Conservation (phyloP, 441 rosid genomes). For the Euphorbia celastroides region DNA sequence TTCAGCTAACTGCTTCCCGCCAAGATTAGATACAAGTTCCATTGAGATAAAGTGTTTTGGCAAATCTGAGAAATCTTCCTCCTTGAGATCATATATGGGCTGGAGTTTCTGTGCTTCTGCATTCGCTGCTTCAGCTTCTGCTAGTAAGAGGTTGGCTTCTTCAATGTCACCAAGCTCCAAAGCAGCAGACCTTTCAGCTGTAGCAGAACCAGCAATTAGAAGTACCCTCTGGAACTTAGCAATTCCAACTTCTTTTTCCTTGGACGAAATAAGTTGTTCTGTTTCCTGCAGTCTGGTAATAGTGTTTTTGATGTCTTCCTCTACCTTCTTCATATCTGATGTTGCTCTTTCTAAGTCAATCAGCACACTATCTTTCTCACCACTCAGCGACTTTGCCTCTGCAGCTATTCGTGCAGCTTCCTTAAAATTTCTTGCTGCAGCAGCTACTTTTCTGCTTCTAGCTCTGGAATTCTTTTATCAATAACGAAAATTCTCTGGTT, state of each 20-base stretch:
- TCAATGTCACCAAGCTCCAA: slow-evolving; percentile 57
- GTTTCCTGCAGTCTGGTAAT: slow-evolving; percentile 50
- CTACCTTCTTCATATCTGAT: slow-evolving; percentile 45
- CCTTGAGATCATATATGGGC: slow-evolving; percentile 40
- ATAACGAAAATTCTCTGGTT: slow-evolving; percentile 66
- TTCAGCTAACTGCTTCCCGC: slow-evolving; percentile 51
- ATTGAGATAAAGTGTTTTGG: slow-evolving; percentile 60
- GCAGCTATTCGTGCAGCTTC: slow-evolving; percentile 91
- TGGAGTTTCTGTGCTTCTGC: slow-evolving; percentile 62
- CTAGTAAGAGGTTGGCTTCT: slow-evolving; percentile 69
- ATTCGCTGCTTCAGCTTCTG: slow-evolving; percentile 73
- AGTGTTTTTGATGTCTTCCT: slow-evolving; percentile 55
- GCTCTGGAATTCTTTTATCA: slow-evolving; percentile 78
- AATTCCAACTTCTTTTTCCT: slow-evolving; percentile 65
- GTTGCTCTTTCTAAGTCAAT: slow-evolving; percentile 48
- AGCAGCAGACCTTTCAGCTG: slow-evolving; percentile 76
- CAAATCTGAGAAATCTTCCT: slow-evolving; percentile 43
- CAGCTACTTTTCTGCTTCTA: slow-evolving; percentile 85
- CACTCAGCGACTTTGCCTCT: slow-evolving; percentile 68
- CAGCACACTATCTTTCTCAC: slow-evolving; percentile 57
- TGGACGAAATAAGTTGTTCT: slow-evolving; percentile 50
- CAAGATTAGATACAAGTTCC: slow-evolving; percentile 68
- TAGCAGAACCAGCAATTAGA: slow-evolving; percentile 54
- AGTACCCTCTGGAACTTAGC: slow-evolving; percentile 70
- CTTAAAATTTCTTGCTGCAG: slow-evolving; percentile 79